Evolutionary conservation across 495 filamentous ascomycete species (phyloP).

Genomic region (Aspergillus avenaceus): DNA sequence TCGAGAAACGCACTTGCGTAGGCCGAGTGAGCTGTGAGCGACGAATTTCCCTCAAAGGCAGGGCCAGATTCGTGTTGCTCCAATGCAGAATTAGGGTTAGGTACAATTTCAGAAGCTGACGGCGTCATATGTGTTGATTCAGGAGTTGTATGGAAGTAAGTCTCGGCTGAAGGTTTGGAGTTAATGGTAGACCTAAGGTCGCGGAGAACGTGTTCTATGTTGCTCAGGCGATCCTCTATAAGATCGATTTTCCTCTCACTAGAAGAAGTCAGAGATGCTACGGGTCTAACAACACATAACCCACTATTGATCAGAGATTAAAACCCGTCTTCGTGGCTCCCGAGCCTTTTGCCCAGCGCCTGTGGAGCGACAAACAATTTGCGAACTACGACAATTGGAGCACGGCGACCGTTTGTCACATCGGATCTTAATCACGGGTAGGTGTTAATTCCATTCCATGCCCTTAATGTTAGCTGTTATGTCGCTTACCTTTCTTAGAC

Average conservation of each 20-base stretch:
- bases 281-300: neutral
- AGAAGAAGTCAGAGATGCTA: neutral
- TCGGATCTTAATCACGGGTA: conserved; percentile 28
- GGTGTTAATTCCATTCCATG: neutral
- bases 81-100: conserved; percentile 20
- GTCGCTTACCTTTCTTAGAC: conserved; percentile 51
- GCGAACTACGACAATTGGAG: conserved; percentile 43
- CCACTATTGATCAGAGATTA: conserved; percentile 69
- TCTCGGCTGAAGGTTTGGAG: conserved; percentile 3
- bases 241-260: conserved; percentile 68
- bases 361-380: conserved; percentile 51
- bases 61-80: conserved; percentile 39
- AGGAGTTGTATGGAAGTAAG: conserved; percentile 16
- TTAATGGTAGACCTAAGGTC: conserved; percentile 22
- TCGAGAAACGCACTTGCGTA: conserved; percentile 62
- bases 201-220: conserved; percentile 52
- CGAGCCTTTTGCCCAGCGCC: conserved; percentile 54
- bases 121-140: conserved; percentile 16
- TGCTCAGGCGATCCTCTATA: conserved; percentile 58
- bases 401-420: conserved; percentile 44
- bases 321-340: conserved; percentile 56
- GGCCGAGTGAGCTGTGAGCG: conserved; percentile 56
- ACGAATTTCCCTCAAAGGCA: conserved; percentile 58
- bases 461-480: no score
- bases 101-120: conserved; percentile 17